Percentiles rank a stretch among this genome's conserved stretches.
Conservation (phyloP, 306 rosid species). For the Lagenaria siceraria region DNA sequence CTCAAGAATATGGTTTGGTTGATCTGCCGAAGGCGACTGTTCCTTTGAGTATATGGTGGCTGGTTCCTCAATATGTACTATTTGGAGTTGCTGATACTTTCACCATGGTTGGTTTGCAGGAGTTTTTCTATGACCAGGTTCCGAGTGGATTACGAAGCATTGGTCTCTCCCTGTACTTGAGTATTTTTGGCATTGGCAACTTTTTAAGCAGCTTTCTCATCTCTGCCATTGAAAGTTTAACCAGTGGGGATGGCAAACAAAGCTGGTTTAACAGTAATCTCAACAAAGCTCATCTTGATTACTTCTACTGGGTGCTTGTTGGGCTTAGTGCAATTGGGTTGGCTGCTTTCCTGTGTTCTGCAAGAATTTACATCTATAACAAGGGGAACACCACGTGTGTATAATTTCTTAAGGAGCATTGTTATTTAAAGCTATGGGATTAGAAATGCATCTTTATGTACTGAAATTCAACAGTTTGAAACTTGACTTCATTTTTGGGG, state of each 20-base stretch:
- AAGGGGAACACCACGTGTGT: neutral
- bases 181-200: slow-evolving; percentile 53
- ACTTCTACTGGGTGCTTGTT: slow-evolving; percentile 52
- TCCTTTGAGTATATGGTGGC: slow-evolving; percentile 74
- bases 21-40: slow-evolving; percentile 36
- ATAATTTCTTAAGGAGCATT: neutral
- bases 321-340: slow-evolving; percentile 26
- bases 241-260: slow-evolving; percentile 16
- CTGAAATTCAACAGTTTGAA: neutral
- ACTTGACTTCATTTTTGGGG: neutral
- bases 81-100: slow-evolving; percentile 42
- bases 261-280: slow-evolving; percentile 60
- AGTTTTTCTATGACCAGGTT: slow-evolving; percentile 66
- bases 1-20: slow-evolving; percentile 34
- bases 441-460: neutral
- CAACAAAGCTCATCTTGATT: slow-evolving; percentile 61
- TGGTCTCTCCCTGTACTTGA: slow-evolving; percentile 50
- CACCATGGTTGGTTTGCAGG: slow-evolving; percentile 66
- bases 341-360: slow-evolving; percentile 7
- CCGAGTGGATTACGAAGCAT: slow-evolving; percentile 53
- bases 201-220: slow-evolving; percentile 52
- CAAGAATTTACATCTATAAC: slow-evolving; percentile 23
- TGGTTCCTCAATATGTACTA: slow-evolving; percentile 51
- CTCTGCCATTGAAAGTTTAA: slow-evolving; percentile 23
- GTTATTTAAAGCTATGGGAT: neutral